Percentiles rank a stretch among this genome's conserved stretches.
Evolutionary conservation across 208 protist species (phyloP).

Genomic region (Kentomonas sorsogonicus): DNA sequence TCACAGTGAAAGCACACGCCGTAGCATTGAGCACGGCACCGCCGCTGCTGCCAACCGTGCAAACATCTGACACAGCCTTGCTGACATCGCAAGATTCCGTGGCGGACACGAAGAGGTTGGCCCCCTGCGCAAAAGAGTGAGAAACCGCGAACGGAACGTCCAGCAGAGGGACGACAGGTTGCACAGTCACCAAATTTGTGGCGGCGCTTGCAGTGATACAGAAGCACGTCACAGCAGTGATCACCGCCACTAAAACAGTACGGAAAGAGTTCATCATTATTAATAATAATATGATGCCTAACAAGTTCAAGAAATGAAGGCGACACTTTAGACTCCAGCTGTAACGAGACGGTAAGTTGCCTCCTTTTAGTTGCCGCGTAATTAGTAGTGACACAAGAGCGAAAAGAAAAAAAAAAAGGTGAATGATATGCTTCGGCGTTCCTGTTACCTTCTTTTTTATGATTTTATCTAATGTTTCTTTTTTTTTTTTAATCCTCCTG

Average conservation of each 20-base stretch:
- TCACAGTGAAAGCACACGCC: conserved; percentile 47
- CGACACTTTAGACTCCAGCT: too few species aligned
- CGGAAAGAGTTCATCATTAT: background rate
- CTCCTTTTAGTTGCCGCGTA: conserved; percentile 2
- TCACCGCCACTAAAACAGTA: background rate
- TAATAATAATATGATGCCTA: background rate
- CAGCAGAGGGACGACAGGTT: conserved; percentile 38
- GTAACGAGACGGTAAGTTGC: too few species aligned
- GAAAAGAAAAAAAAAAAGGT: conserved; percentile 7
- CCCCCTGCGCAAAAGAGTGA: conserved; percentile 11
- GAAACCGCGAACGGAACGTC: conserved; percentile 52
- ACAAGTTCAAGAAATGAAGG: background rate
- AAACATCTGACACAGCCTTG: conserved; percentile 18
- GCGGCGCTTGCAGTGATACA: background rate
- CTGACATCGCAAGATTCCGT: conserved; percentile 15
- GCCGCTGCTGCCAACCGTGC: conserved; percentile 21
- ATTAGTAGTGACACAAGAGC: background rate
- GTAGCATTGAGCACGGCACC: conserved; percentile 22
- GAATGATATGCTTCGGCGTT: background rate
- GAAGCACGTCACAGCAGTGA: conserved; percentile 3
- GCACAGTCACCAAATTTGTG: conserved; percentile 16
- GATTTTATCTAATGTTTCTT: too few species aligned
- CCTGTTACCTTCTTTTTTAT: conserved; percentile 2
- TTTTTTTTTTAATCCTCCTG: background rate
- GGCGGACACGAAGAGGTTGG: conserved; percentile 37